Evolutionary conservation across 2,329 filamentous ascomycete genomes (phyloP).

Genomic region (Fonsecaea pugnacius): DNA sequence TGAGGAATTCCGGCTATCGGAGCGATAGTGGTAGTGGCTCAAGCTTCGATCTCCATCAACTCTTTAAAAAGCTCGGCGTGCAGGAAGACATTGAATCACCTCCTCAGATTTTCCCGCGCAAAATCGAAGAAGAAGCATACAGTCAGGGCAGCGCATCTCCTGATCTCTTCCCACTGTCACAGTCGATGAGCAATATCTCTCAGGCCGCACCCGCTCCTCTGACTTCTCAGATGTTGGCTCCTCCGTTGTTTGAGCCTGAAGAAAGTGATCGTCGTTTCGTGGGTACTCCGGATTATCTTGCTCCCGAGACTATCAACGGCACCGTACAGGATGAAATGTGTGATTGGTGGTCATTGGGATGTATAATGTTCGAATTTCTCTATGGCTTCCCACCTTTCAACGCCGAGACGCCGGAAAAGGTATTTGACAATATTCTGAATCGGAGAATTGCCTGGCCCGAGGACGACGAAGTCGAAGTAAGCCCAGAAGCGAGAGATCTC

Average conservation of each 20-base stretch:
- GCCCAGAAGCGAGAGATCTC: slow-evolving; percentile 86
- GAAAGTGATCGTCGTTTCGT: slow-evolving; percentile 93
- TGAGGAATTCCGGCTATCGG: slow-evolving; percentile 76
- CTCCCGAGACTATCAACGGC: slow-evolving; percentile 94
- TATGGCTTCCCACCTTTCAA: slow-evolving; percentile 95
- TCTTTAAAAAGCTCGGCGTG: slow-evolving; percentile 79
- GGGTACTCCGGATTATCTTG: slow-evolving; percentile 94
- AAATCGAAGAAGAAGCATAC: slow-evolving; percentile 75
- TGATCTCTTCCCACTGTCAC: slow-evolving; percentile 71
- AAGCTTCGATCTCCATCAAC: slow-evolving; percentile 79
- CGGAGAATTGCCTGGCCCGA: slow-evolving; percentile 92
- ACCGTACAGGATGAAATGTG: slow-evolving; percentile 96
- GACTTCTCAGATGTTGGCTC: slow-evolving; percentile 78
- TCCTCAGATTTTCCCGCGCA: slow-evolving; percentile 48
- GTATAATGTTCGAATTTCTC: slow-evolving; percentile 94
- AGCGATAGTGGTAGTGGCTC: slow-evolving; percentile 80
- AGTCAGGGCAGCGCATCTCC: slow-evolving; percentile 75
- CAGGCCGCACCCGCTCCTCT: slow-evolving; percentile 45
- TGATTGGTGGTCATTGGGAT: slow-evolving; percentile 99
- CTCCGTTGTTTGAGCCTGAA: slow-evolving; percentile 91
- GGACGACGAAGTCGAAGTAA: slow-evolving; percentile 74
- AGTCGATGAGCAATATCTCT: slow-evolving; percentile 57
- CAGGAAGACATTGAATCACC: slow-evolving; percentile 60
- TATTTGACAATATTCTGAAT: slow-evolving; percentile 94
- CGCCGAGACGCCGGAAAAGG: slow-evolving; percentile 82